Conservation (phyloP, 2,329 filamentous ascomycete species). For the Cladophialophora bantiana region DNA sequence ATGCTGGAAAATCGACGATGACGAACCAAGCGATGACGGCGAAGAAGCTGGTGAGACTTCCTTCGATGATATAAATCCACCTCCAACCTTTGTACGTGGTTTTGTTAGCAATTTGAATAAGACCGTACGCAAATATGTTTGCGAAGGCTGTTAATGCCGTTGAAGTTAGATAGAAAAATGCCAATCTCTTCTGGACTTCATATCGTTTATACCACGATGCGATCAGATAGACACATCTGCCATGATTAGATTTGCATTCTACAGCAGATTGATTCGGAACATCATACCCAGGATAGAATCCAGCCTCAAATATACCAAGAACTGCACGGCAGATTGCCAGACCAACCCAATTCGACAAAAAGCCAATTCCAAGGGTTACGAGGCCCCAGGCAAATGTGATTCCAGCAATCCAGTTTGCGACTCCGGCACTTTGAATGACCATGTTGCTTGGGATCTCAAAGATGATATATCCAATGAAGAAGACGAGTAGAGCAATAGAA, state of each 20-base stretch:
- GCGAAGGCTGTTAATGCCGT: too few species aligned
- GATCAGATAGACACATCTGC: neutral
- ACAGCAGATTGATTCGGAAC: constrained; percentile 59
- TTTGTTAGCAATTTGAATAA: too few species aligned
- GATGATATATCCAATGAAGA: constrained; percentile 60
- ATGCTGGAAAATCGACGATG: constrained; percentile 64
- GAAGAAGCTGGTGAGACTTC: constrained; percentile 49
- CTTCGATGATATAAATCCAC: constrained; percentile 73
- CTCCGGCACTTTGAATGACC: constrained; percentile 47
- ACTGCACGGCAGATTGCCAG: constrained; percentile 42
- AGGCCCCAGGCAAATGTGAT: constrained; percentile 29
- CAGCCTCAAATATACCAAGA: constrained; percentile 45
- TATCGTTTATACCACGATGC: constrained; percentile 48
- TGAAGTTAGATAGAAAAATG: too few species aligned
- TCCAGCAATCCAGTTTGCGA: constrained; percentile 23
- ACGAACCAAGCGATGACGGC: constrained; percentile 16
- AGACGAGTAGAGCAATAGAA: constrained; percentile 32
- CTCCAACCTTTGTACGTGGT: constrained; percentile 60
- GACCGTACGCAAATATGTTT: too few species aligned
- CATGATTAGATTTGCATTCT: neutral
- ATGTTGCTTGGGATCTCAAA: constrained; percentile 68
- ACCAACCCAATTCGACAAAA: constrained; percentile 41
- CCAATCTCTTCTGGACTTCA: constrained; percentile 52
- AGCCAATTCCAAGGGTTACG: constrained; percentile 48
- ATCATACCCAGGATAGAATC: constrained; percentile 43